Evolutionary conservation across 495 filamentous ascomycete species (phyloP).

Genomic region (Haplographium delicatum): DNA sequence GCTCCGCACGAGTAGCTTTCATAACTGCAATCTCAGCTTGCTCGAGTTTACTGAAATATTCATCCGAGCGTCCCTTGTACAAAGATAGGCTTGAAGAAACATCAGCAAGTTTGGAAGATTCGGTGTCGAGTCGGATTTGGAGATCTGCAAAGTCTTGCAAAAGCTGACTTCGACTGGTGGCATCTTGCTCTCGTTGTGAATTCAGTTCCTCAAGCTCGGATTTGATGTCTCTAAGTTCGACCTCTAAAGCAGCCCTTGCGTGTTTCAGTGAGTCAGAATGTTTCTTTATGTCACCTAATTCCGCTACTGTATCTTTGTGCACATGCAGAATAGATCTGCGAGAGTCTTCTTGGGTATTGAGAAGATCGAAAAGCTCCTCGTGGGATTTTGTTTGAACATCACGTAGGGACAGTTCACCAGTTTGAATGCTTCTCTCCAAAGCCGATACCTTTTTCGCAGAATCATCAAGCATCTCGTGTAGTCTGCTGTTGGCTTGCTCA

Average conservation of each 20-base stretch:
- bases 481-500: slow-evolving; percentile 83
- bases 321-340: slow-evolving; percentile 73
- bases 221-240: slow-evolving; percentile 80
- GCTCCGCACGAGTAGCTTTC: slow-evolving; percentile 86
- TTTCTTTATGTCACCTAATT: slow-evolving; percentile 78
- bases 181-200: slow-evolving; percentile 74
- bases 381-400: slow-evolving; percentile 92
- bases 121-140: slow-evolving; percentile 87
- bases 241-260: slow-evolving; percentile 68
- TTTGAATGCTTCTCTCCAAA: slow-evolving; percentile 79
- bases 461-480: slow-evolving; percentile 94
- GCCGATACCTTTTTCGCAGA: slow-evolving; percentile 89
- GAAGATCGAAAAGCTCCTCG: slow-evolving; percentile 88
- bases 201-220: slow-evolving; percentile 81
- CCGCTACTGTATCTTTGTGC: slow-evolving; percentile 79
- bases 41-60: slow-evolving; percentile 97
- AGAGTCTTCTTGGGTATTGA: slow-evolving; percentile 91
- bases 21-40: slow-evolving; percentile 94
- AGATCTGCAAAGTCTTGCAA: slow-evolving; percentile 90
- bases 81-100: slow-evolving; percentile 76
- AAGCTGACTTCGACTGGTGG: slow-evolving; percentile 75
- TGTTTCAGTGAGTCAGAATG: slow-evolving; percentile 84
- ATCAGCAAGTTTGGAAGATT: slow-evolving; percentile 79
- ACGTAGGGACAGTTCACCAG: slow-evolving; percentile 83
- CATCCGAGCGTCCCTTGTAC: slow-evolving; percentile 90